Conservation (phyloP, 805 yeast species). For the Schwanniomyces pseudopolymorphus region DNA sequence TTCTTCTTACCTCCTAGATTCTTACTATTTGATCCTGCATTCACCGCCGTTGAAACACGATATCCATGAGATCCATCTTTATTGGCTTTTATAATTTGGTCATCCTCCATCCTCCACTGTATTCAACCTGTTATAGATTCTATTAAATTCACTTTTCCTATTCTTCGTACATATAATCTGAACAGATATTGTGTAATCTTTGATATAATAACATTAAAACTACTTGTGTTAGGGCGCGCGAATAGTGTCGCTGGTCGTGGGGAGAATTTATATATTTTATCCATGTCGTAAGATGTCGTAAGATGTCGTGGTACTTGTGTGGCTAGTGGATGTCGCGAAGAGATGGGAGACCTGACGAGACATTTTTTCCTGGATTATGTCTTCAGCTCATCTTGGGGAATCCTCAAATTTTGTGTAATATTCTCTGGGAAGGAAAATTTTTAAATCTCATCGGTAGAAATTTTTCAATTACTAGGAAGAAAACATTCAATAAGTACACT, state of each 20-base stretch:
- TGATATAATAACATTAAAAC: neutral
- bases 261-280: too few species aligned
- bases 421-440: constrained; percentile 5
- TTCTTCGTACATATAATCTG: neutral
- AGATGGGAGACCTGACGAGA: neutral
- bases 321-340: neutral
- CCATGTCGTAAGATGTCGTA: neutral
- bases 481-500: constrained; percentile 1
- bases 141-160: neutral
- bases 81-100: neutral
- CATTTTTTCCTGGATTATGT: neutral
- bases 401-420: constrained; percentile 4
- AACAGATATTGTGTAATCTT: neutral
- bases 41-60: neutral
- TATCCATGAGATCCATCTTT: neutral
- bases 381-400: neutral
- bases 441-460: constrained; percentile 10
- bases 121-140: neutral
- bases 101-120: neutral
- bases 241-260: constrained; percentile 1
- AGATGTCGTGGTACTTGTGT: neutral
- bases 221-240: neutral
- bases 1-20: constrained; percentile 1
- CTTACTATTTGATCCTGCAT: neutral
- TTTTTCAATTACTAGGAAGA: constrained; percentile 5